phyloP scores from a whole-genome alignment of 2,329 filamentous ascomycete genomes.

The Colletotrichum sp. region DNA sequence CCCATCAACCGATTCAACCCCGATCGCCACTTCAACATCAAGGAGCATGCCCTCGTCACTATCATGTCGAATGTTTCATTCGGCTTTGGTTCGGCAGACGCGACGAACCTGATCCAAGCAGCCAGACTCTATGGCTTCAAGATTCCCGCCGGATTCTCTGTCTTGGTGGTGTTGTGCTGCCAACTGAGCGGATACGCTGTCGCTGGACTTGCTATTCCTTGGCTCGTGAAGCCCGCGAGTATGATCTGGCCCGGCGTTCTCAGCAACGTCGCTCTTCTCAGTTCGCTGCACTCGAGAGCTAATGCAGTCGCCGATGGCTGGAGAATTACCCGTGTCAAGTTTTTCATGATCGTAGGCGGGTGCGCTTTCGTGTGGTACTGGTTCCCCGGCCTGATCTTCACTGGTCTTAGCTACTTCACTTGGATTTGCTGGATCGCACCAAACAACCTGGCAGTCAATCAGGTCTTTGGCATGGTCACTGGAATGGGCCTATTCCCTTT shows the following conservation, averaged over 20 bases:
- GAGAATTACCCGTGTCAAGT: slow-evolving; percentile 41
- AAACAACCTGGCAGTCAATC: slow-evolving; percentile 49
- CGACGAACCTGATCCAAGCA: slow-evolving; percentile 45
- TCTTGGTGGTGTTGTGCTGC: slow-evolving; percentile 50
- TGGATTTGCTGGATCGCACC: slow-evolving; percentile 55
- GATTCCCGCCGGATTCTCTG: slow-evolving; percentile 36
- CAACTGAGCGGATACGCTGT: slow-evolving; percentile 55
- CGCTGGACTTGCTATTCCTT: slow-evolving; percentile 43
- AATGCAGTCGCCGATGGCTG: slow-evolving; percentile 28
- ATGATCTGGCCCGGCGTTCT: slow-evolving; percentile 53
- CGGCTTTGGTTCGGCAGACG: slow-evolving; percentile 36
- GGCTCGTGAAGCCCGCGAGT: slow-evolving; percentile 48
- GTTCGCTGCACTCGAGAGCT: slow-evolving; percentile 38
- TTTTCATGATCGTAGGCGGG: slow-evolving; percentile 42
- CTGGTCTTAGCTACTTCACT: slow-evolving; percentile 42
- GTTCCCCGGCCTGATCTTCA: slow-evolving; percentile 51
- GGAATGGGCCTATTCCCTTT: slow-evolving; percentile 43
- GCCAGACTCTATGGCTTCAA: slow-evolving; percentile 40
- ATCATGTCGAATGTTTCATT: slow-evolving; percentile 54
- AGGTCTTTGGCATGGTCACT: slow-evolving; percentile 52
- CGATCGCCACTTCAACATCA: slow-evolving; percentile 46
- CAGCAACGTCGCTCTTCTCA: slow-evolving; percentile 46
- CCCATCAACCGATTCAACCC: slow-evolving; percentile 45
- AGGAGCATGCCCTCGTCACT: slow-evolving; percentile 54
- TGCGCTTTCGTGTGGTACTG: slow-evolving; percentile 53